These are phyloP conservation scores for Arabidopsis arenosa DNA, from an alignment of 345 rosid species.

Conservation along the genomic window DNA sequence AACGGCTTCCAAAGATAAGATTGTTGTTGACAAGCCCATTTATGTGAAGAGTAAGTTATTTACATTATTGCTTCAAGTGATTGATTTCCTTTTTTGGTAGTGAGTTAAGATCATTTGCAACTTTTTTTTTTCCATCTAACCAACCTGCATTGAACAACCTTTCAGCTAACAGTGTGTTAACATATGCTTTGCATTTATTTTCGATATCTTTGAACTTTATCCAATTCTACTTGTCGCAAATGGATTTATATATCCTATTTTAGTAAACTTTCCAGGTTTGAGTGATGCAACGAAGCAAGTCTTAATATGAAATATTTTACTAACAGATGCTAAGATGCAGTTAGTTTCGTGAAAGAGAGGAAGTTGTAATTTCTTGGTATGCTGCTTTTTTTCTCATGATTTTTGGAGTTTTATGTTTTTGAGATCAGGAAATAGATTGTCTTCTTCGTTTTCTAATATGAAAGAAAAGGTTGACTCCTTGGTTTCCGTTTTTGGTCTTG, in stretches of 20 bases:
- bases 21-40: slow-evolving; percentile 82
- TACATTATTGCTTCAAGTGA: slow-evolving; percentile 4
- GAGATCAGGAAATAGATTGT: slow-evolving; percentile 8
- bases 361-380: slow-evolving; percentile 3
- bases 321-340: neutral
- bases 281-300: slow-evolving; percentile 8
- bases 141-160: slow-evolving; percentile 26
- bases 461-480: slow-evolving; percentile 19
- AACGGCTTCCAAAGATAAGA: slow-evolving; percentile 96
- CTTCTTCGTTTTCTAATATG: neutral
- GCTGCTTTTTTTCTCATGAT: neutral
- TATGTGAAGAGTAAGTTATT: slow-evolving; percentile 79
- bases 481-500: slow-evolving; percentile 8
- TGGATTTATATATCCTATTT: neutral
- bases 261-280: neutral
- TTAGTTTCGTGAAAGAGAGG: slow-evolving; percentile 15
- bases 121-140: slow-evolving; percentile 25
- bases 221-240: neutral
- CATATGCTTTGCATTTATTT: slow-evolving; percentile 8
- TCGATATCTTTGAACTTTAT: slow-evolving; percentile 6
- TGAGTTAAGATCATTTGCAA: slow-evolving; percentile 28
- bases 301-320: neutral
- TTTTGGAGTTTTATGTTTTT: neutral
- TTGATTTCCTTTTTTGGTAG: neutral
- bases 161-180: slow-evolving; percentile 17